Conservation (phyloP, 495 filamentous ascomycete genomes). For the Astrocystis sublimbata region DNA sequence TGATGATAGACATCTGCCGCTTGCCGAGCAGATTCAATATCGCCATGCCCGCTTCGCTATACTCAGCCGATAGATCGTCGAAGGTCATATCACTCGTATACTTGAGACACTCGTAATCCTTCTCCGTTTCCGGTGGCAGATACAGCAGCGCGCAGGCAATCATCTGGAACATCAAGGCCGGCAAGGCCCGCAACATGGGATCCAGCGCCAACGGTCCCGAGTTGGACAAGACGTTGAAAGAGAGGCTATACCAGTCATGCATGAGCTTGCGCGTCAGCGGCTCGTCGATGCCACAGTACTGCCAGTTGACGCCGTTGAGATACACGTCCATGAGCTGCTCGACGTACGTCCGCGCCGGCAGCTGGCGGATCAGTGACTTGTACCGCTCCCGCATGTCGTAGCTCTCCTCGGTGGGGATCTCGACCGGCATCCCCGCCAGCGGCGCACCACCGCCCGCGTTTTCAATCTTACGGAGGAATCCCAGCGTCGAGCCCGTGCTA, state of each 20-base stretch:
- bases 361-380: conserved; percentile 52
- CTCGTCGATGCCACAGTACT: conserved; percentile 58
- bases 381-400: conserved; percentile 50
- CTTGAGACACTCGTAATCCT: conserved; percentile 53
- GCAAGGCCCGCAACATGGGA: conserved; percentile 51
- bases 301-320: conserved; percentile 60
- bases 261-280: conserved; percentile 51
- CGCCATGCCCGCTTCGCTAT: conserved; percentile 57
- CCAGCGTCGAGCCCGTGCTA: conserved; percentile 46
- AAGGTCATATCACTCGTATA: conserved; percentile 61
- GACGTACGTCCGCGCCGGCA: conserved; percentile 55
- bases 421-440: conserved; percentile 28
- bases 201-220: conserved; percentile 45
- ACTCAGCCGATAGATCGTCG: conserved; percentile 58
- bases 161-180: conserved; percentile 59
- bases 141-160: conserved; percentile 56
- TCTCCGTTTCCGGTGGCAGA: conserved; percentile 48
- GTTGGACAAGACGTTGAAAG: conserved; percentile 44
- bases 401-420: conserved; percentile 29
- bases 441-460: conserved; percentile 27
- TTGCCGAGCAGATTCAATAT: conserved; percentile 57
- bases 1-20: conserved; percentile 53
- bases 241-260: conserved; percentile 51
- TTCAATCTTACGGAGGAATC: conserved; percentile 54
- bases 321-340: conserved; percentile 55